A percentile compares a stretch with the other conserved stretches of the same genome.
Conservation (phyloP, 805 yeast species). For the Saccharomycopsis sp. region DNA sequence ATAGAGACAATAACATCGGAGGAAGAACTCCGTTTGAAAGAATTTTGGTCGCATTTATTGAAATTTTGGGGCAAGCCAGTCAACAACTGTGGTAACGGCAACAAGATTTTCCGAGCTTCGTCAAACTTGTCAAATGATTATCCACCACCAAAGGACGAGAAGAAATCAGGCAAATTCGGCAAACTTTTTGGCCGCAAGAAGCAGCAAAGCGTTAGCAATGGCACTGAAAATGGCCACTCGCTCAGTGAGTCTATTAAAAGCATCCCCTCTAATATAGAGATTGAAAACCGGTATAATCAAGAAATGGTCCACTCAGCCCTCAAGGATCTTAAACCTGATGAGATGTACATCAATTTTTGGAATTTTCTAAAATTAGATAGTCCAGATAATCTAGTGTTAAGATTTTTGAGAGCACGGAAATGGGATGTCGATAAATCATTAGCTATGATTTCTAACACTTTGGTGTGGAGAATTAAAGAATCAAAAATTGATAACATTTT, state of each 20-base stretch:
- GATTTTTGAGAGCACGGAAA: constrained; percentile 83
- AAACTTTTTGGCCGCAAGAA: constrained; percentile 13
- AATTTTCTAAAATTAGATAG: constrained; percentile 63
- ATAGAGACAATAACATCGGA: constrained; percentile 42
- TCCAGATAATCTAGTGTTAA: constrained; percentile 69
- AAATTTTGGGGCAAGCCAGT: constrained; percentile 50
- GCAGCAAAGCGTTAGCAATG: not conserved
- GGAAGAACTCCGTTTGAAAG: constrained; percentile 59
- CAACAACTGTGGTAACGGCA: constrained; percentile 22
- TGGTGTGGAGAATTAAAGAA: constrained; percentile 67
- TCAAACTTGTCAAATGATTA: constrained; percentile 10
- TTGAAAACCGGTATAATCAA: constrained; percentile 30
- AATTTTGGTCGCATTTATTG: constrained; percentile 60
- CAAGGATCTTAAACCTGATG: constrained; percentile 44
- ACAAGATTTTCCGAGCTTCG: constrained; percentile 16
- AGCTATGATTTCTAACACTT: constrained; percentile 63
- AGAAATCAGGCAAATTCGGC: constrained; percentile 9
- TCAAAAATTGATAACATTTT: constrained; percentile 55
- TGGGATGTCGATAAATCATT: constrained; percentile 67
- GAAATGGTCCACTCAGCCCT: constrained; percentile 41
- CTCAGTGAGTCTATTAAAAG: constrained; percentile 17
- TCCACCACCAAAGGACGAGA: constrained; percentile 8
- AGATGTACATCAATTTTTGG: constrained; percentile 49
- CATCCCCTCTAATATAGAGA: constrained; percentile 25
- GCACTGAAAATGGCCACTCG: constrained; percentile 8